A percentile compares a stretch with the other conserved stretches of the same genome.
Conservation (phyloP, 2,329 filamentous ascomycete species). For the Lachnellula occidentalis region DNA sequence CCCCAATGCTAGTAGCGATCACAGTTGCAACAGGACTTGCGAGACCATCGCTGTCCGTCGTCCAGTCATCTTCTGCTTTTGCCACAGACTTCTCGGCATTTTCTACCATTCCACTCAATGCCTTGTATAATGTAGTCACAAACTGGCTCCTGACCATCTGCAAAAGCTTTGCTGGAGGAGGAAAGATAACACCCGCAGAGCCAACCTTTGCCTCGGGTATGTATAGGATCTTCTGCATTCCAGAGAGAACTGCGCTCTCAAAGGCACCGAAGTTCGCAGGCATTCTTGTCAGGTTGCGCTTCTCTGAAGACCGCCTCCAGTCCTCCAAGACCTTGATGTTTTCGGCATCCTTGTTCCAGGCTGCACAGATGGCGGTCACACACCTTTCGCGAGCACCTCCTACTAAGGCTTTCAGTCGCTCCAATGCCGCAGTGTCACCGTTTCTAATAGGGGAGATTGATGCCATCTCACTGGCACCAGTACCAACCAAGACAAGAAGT, state of each 20-base stretch:
- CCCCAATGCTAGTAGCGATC: constrained; percentile 36
- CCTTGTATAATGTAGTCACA: constrained; percentile 89
- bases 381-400: constrained; percentile 77
- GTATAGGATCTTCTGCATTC: constrained; percentile 94
- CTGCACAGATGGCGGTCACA: constrained; percentile 76
- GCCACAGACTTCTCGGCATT: constrained; percentile 76
- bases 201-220: constrained; percentile 75
- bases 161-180: constrained; percentile 79
- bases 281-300: constrained; percentile 85
- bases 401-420: constrained; percentile 71
- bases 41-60: constrained; percentile 28
- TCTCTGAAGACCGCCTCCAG: constrained; percentile 79
- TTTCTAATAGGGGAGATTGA: constrained; percentile 61
- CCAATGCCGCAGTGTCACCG: constrained; percentile 52
- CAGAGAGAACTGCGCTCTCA: constrained; percentile 72
- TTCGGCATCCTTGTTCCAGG: constrained; percentile 91
- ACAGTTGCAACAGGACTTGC: constrained; percentile 28
- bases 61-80: constrained; percentile 41
- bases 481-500: constrained; percentile 76
- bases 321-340: constrained; percentile 90
- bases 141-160: constrained; percentile 91
- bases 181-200: constrained; percentile 70
- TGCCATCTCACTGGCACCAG: constrained; percentile 80
- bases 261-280: constrained; percentile 80
- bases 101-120: constrained; percentile 91